Base-by-base conservation (phyloP, 164 flowering plant species). In the Umbellularia californica region DNA sequence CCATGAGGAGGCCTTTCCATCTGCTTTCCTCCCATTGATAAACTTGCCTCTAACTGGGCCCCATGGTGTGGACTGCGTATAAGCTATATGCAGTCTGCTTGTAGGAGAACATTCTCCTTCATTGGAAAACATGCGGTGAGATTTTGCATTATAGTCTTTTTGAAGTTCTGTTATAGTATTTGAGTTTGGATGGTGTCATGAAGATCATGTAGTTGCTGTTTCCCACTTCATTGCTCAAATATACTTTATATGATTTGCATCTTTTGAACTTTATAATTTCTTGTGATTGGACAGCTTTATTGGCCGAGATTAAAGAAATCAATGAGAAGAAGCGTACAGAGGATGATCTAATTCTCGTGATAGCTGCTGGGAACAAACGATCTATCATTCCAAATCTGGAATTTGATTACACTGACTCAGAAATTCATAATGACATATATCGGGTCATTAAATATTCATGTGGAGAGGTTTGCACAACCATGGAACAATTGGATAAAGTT, bases 221-320 rank as follows among this genome's bases (percentile, higher is more conserved):
- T 35, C 10, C 22, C 50, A 67, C 1, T 12, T 52, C 14, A 23
- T 14, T 20, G 25, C 25, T 50, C 13, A 7, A 2, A 7, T 55
- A 1, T 6, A 28, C 5, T 58, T 27, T 55, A 41, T 69, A 27
- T 67, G 19, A 6, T 30, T 30, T 67, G 47, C 41, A 28, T 67
- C 20, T 67, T 70, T 41, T 72, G 75, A 35, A 23, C 20, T 50
- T 19, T 47, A 14, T 64, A 17, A 52, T 17, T 65, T 19, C 25
- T 47, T 72, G 77, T 30, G 3, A 19, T 55, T 78, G 24, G 65
- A 65, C 90, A 94, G 98, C 91, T 64, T 78, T 92, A 60, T 73
- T 91, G 85, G 84, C 89, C n/a, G 98, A 92, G 84, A 89, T 92
- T 58, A 92, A 90, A 85, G 99, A 95, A 74, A 88, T 88, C 66